These are phyloP conservation scores for Vigna trinervia DNA, from an alignment of 306 rosid species.

Conservation along the genomic window DNA sequence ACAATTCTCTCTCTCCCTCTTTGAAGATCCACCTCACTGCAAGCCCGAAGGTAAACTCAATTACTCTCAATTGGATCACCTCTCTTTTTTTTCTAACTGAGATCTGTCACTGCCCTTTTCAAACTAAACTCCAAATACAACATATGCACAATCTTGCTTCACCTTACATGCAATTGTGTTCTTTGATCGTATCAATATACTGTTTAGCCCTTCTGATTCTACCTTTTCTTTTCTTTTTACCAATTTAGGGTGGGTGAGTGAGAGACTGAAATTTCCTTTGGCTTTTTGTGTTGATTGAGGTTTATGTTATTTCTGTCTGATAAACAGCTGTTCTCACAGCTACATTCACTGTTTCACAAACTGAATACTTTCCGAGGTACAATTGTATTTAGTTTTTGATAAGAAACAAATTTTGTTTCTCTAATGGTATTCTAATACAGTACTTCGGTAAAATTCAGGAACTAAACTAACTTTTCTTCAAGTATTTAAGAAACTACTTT, in stretches of 20 bases:
- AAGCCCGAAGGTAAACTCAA: conserved; percentile 64
- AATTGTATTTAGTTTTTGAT: background rate
- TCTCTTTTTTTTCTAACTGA: background rate
- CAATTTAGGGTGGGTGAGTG: background rate
- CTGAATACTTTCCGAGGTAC: background rate
- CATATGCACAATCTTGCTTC: background rate
- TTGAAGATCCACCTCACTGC: conserved; percentile 90
- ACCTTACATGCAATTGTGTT: background rate
- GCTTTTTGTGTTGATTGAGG: conserved; percentile 40
- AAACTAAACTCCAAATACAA: background rate
- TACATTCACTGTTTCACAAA: conserved; percentile 33
- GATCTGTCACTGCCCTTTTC: conserved; percentile 46
- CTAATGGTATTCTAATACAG: background rate
- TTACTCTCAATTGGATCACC: background rate
- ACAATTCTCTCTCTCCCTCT: conserved; percentile 81
- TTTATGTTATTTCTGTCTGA: conserved; percentile 42
- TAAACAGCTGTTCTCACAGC: conserved; percentile 38
- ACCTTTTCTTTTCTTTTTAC: background rate
- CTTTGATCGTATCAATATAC: conserved; percentile 15
- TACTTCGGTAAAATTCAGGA: background rate
- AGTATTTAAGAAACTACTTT: background rate
- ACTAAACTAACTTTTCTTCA: background rate
- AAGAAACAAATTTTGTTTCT: background rate
- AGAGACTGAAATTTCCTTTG: conserved; percentile 33
- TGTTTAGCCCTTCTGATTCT: conserved; percentile 13